Base-by-base conservation (phyloP, 371 early-diverging fungal genomes). In the Funneliformis caledonium region DNA sequence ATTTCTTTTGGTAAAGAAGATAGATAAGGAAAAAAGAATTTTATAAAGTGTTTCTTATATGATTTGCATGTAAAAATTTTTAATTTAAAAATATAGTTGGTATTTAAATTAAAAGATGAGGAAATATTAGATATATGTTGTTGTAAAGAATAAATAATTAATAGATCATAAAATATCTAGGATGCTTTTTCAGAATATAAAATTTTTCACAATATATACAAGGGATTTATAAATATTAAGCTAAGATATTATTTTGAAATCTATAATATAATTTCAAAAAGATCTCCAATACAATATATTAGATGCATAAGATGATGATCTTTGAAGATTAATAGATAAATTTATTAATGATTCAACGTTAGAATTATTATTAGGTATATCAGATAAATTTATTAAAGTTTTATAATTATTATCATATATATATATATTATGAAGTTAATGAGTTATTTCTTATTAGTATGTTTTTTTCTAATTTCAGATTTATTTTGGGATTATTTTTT, bases 201-300 rank as follows among this genome's bases (percentile, higher is more conserved):
- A 10, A 73, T 52, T 37, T 73, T 19, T 12, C 73, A 73, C 73
- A 73, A 73, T 73, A 73, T 73, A 73, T 33, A 26, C 26, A 26
- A 26, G 26, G 26, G 26, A 26, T 26, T 26, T 26, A 26, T 26
- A 26, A 0, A 26, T 26, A 26, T 26, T 26, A 26, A 26, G 26
- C 26, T 26, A 26, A 26, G 26, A 26, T 26, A 26, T 11, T 26
- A 26, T 47, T 45, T 43, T 72, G 47, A 52, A 19, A 11, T 72
- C 22, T 52, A 19, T 8, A 48, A 45, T 31, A 26, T 26, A 26
- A 26, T 65, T 10, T 31, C 5, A 14, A 7, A 33, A 65, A 33
- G 42, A 11, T 65, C 65, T 65, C 37, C 37, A 65, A 65, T 65
- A 31, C 8, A 33, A 26, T 26, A 26, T 26, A 26, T 26, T 26